These are phyloP conservation scores for Gossypium turneri DNA, from an alignment of 345 rosid species.

Conservation along the genomic window DNA sequence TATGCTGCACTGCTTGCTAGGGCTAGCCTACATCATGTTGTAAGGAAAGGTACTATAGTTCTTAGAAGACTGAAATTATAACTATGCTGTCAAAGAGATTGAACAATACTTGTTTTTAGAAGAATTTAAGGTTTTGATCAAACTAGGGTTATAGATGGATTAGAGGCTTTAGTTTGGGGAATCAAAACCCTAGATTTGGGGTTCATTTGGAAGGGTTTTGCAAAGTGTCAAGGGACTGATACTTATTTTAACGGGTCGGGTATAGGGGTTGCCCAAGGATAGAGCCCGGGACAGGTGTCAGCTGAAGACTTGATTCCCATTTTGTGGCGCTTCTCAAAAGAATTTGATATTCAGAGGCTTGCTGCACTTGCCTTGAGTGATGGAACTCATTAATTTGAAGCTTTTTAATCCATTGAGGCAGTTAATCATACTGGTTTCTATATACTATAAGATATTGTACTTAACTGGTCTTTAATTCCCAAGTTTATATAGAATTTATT, in stretches of 20 bases:
- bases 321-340: not conserved
- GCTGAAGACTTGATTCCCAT: too few species aligned
- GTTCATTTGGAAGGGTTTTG: not conserved
- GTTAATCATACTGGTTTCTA: too few species aligned
- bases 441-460: too few species aligned
- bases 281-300: too few species aligned
- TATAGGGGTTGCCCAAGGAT: too few species aligned
- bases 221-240: not conserved
- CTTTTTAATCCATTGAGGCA: too few species aligned
- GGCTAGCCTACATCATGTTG: not conserved
- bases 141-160: not conserved
- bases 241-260: too few species aligned
- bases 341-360: not conserved
- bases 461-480: too few species aligned
- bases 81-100: not conserved
- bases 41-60: not conserved
- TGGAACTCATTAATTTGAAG: too few species aligned
- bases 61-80: not conserved
- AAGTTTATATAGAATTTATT: too few species aligned
- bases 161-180: not conserved
- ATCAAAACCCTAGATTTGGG: not conserved
- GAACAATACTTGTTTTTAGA: not conserved
- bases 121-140: slow-evolving; percentile 1
- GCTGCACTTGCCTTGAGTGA: not conserved
- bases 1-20: not conserved